A percentile compares a stretch with the other conserved stretches of the same genome.
phyloP scores from a whole-genome alignment of 1,284 basidiomycete species.

The Violaceomyces palustris region DNA sequence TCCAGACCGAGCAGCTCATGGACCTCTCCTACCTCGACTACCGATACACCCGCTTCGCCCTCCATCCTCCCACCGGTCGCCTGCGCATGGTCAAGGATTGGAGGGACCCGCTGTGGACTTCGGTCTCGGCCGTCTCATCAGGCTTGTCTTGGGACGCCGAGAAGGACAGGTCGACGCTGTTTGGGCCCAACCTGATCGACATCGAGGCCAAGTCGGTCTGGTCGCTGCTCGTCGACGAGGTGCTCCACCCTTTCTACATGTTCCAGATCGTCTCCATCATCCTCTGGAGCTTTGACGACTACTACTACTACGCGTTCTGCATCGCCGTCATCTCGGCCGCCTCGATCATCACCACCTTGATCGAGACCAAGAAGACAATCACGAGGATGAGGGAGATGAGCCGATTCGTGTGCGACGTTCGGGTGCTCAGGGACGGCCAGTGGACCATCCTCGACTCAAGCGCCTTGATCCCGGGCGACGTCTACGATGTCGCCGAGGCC shows the following conservation, averaged over 20 bases:
- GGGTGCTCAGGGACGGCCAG: constrained; percentile 65
- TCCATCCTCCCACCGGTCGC: constrained; percentile 76
- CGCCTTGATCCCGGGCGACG: constrained; percentile 84
- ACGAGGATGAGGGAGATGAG: constrained; percentile 95
- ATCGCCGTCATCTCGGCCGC: constrained; percentile 86
- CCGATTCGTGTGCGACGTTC: constrained; percentile 75
- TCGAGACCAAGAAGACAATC: constrained; percentile 86
- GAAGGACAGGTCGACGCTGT: constrained; percentile 59
- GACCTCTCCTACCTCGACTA: constrained; percentile 57
- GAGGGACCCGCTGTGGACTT: constrained; percentile 77
- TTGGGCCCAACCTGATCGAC: constrained; percentile 84
- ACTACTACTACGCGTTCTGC: constrained; percentile 93
- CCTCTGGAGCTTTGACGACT: constrained; percentile 86
- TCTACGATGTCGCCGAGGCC: constrained; percentile 79
- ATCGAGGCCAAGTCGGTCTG: constrained; percentile 79
- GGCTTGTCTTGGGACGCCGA: constrained; percentile 41
- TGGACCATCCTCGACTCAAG: constrained; percentile 63
- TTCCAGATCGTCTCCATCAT: constrained; percentile 96
- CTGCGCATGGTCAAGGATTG: constrained; percentile 83
- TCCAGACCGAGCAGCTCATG: constrained; percentile 47
- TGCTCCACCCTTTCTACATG: constrained; percentile 56
- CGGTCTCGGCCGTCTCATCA: constrained; percentile 53
- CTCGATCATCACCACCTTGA: constrained; percentile 77
- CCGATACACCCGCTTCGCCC: constrained; percentile 82
- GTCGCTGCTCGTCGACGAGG: constrained; percentile 75